Base-by-base conservation (phyloP, 2,329 filamentous ascomycete genomes). In the Fusarium sp. region DNA sequence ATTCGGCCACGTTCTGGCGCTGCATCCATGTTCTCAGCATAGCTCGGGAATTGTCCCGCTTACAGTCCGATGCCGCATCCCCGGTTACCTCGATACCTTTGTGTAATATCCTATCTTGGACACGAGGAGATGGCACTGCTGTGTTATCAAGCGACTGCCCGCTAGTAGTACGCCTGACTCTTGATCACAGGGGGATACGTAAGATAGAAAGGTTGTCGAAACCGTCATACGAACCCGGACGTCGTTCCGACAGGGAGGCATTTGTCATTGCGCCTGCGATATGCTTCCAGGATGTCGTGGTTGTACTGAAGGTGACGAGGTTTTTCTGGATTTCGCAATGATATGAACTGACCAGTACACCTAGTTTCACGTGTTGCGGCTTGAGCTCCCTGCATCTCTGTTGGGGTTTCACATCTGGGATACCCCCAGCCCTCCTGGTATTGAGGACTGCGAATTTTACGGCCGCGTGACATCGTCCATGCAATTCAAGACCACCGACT, bases 381-480 rank as follows among this genome's bases (percentile, higher is more conserved):
- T 69, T 14, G 22, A 47, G n/a, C 33, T 64, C 7, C 42, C 58
- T 20, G 18, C 39, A 13, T n/a, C 41, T 11, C 24, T 44, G 44
- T 41, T 24, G 9, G 58, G 65, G 3, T 53, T 69, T 20, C 66
- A 69, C 5, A 47, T 69, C 5, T 69, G 66, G 66, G 65, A 69
- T 9, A 69, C 58, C 3, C 66, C 66, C 7, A 69, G 10, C 20
- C 65, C 66, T 18, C 66, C 66, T 22, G 5, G 16, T 7, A 39
- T 58, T 13, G 51, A 58, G 22, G 35, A 57, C 22, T 69, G 66
- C 39, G 35, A 69, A 5, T 48, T 69, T 6, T 53, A 58, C 8
- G 66, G 66, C 6, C 66, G 66, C 1, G 58, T 69, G 22, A 53
- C 58, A 65, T 35, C 35, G 22, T 53, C 51, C 7, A 58, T 58